phyloP scores from a whole-genome alignment of 2,329 filamentous ascomycete genomes.

The Albophoma yamanashiensis region DNA sequence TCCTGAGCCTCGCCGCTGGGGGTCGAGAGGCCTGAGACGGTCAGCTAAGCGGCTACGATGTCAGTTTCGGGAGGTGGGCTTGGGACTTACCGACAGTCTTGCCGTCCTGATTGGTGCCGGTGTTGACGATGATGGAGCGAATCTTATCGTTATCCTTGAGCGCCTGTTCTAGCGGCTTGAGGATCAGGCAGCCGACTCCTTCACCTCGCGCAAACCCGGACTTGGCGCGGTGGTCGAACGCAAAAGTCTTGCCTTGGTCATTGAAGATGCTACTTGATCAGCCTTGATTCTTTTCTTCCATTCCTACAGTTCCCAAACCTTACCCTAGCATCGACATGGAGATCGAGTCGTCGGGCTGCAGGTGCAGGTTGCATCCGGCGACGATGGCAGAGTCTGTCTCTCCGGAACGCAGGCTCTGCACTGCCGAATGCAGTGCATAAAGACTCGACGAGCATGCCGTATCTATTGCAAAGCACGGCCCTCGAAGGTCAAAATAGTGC shows the following conservation, averaged over 20 bases:
- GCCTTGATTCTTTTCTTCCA: not conserved
- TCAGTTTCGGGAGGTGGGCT: not conserved
- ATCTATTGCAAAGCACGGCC: constrained; percentile 40
- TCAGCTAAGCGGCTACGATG: not conserved
- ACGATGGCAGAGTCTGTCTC: constrained; percentile 36
- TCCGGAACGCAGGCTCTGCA: constrained; percentile 34
- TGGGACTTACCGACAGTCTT: constrained; percentile 17
- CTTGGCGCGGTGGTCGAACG: constrained; percentile 18
- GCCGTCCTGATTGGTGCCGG: constrained; percentile 45
- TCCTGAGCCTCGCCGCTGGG: constrained; percentile 40
- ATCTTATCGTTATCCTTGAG: constrained; percentile 44
- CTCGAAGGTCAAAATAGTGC: constrained; percentile 43
- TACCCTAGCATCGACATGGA: constrained; percentile 20
- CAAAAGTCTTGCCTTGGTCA: constrained; percentile 38
- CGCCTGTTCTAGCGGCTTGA: constrained; percentile 47
- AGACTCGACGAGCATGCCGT: constrained; percentile 42
- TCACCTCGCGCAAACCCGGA: constrained; percentile 51
- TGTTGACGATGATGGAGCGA: constrained; percentile 37
- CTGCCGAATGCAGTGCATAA: constrained; percentile 37
- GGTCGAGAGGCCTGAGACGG: constrained; percentile 39
- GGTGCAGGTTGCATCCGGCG: constrained; percentile 35
- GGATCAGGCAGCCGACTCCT: constrained; percentile 41
- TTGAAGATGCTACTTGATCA: constrained; percentile 24
- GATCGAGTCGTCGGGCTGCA: constrained; percentile 27
- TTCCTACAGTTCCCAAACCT: too few species aligned